These are phyloP conservation scores for Rosa multiflora DNA, from an alignment of 306 rosid species.

Conservation along the genomic window DNA sequence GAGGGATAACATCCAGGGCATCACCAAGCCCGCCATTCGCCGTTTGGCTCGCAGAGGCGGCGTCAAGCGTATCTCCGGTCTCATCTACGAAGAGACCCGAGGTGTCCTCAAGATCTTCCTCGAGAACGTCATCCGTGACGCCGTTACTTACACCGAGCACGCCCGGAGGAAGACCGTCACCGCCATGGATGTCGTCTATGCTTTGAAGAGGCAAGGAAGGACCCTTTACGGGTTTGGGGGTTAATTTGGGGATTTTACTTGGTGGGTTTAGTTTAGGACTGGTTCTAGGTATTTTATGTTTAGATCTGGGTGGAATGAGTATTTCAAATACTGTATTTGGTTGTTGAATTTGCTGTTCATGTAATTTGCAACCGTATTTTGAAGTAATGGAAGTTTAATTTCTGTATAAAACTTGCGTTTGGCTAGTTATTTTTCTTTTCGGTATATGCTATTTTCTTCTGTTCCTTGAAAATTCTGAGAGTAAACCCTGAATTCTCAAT, in stretches of 20 bases:
- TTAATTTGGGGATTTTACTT: not conserved
- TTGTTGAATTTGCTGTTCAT: not conserved
- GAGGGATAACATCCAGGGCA: constrained; percentile 54
- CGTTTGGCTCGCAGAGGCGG: constrained; percentile 57
- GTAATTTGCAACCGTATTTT: not conserved
- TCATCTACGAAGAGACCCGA: constrained; percentile 53
- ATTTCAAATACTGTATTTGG: no score
- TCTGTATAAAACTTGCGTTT: no score
- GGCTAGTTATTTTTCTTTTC: not conserved
- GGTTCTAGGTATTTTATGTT: not conserved
- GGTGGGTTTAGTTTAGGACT: not conserved
- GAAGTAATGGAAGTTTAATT: not conserved
- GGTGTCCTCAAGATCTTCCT: constrained; percentile 50
- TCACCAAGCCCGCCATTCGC: constrained; percentile 52
- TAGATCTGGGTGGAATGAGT: constrained; percentile 9
- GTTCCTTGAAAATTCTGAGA: not conserved
- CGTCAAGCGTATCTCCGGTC: constrained; percentile 51
- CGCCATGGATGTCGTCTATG: constrained; percentile 52
- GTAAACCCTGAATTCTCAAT: not conserved
- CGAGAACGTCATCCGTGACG: constrained; percentile 53
- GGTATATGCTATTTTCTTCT: not conserved
- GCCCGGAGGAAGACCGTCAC: constrained; percentile 54
- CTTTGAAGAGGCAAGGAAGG: constrained; percentile 53
- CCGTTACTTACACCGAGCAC: constrained; percentile 52
- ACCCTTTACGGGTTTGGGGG: constrained; percentile 55